Evolutionary conservation across 805 yeast genomes (phyloP).

Genomic region (Ascoidea rubescens): DNA sequence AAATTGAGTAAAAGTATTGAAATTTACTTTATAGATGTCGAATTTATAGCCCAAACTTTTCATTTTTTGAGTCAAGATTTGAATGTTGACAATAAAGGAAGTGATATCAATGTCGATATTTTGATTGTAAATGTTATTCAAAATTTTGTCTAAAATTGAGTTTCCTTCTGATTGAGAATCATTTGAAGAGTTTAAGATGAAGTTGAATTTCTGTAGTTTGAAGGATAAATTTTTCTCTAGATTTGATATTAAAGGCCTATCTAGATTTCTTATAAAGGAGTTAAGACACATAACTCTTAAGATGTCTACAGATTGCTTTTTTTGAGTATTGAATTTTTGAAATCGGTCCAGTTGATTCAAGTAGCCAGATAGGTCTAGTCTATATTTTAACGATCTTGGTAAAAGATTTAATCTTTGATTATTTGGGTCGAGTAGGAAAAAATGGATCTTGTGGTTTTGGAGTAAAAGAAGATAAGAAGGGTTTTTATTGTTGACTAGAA

Average conservation of each 20-base stretch:
- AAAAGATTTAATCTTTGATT: too few species aligned
- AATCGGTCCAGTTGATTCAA: too few species aligned
- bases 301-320: too few species aligned
- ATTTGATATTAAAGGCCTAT: neutral
- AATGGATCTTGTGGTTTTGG: too few species aligned
- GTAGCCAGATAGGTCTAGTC: too few species aligned
- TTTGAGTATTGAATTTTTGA: neutral
- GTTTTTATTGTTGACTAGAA: too few species aligned
- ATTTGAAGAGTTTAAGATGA: neutral
- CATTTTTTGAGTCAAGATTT: neutral
- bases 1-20: neutral
- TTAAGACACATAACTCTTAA: neutral
- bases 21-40: neutral
- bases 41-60: neutral
- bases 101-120: neutral
- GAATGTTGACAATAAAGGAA: neutral
- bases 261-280: neutral
- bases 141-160: neutral
- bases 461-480: too few species aligned
- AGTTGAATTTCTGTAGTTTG: neutral
- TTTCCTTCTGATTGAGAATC: neutral
- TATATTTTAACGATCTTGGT: too few species aligned
- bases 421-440: too few species aligned
- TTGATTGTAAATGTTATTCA: neutral
- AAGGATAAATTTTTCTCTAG: neutral